Evolutionary conservation across 257 asterid species (phyloP).

Genomic region (Ligustrum vulgare): DNA sequence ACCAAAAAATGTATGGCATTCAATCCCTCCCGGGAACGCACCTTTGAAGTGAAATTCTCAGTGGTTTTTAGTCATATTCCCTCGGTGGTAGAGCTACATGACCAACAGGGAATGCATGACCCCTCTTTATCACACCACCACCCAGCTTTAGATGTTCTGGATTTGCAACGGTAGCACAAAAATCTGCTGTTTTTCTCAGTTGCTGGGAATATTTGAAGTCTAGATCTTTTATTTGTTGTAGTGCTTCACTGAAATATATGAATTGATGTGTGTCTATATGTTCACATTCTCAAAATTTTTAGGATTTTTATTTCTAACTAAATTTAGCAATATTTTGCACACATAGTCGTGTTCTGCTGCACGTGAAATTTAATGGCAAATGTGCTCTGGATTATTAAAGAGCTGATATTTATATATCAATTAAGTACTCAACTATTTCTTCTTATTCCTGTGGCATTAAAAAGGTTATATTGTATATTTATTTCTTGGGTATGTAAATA

Average conservation of each 20-base stretch:
- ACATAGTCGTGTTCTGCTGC: neutral
- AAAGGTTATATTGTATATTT: neutral
- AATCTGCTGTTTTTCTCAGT: neutral
- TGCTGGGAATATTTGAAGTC: neutral
- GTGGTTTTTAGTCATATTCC: neutral
- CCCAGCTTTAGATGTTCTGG: neutral
- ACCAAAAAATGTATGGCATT: neutral
- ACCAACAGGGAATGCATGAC: neutral
- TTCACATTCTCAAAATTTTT: neutral
- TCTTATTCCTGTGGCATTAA: neutral
- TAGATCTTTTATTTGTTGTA: neutral
- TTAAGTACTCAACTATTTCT: neutral
- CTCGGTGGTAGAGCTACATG: neutral
- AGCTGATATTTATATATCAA: neutral
- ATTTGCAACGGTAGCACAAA: neutral
- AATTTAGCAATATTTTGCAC: neutral
- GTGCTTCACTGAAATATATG: neutral
- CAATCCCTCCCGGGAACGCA: neutral
- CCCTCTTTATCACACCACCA: neutral
- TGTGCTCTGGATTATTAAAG: neutral
- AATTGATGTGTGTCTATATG: constrained; percentile 1
- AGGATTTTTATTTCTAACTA: neutral
- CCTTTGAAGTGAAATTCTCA: neutral
- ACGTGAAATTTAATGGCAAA: neutral
- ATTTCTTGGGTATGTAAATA: neutral